phyloP scores from a whole-genome alignment of 2,329 filamentous ascomycete genomes.

The Helminthosporium solani region DNA sequence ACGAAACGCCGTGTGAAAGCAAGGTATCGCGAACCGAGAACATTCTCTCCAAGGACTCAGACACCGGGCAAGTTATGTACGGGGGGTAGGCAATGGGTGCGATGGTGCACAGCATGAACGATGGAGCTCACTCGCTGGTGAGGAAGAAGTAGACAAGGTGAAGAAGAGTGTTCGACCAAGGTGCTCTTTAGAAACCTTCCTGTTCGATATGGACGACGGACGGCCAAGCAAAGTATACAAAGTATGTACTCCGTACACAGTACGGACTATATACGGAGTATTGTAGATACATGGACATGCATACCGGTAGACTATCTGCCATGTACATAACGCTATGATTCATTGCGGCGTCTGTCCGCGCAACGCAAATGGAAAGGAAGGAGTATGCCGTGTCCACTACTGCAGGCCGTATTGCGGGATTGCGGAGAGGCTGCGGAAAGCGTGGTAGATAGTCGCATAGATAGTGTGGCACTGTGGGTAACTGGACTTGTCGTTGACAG shows the following conservation, averaged over 20 bases:
- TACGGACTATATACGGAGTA: too few species aligned
- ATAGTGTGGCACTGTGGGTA: too few species aligned
- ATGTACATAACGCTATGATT: slow-evolving; percentile 11
- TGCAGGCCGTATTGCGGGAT: slow-evolving; percentile 25
- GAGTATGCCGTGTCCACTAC: too few species aligned
- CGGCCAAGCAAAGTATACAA: neutral
- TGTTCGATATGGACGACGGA: too few species aligned
- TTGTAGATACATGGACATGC: too few species aligned
- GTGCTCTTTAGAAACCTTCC: too few species aligned
- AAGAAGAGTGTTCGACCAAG: too few species aligned
- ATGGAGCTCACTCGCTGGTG: too few species aligned
- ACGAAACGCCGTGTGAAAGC: slow-evolving; percentile 6
- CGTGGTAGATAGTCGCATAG: too few species aligned
- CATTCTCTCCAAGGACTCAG: neutral
- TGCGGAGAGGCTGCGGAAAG: slow-evolving; percentile 19
- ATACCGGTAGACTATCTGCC: too few species aligned
- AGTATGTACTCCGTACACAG: too few species aligned
- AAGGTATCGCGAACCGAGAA: neutral
- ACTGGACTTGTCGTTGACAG: neutral
- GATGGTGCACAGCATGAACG: slow-evolving; percentile 15
- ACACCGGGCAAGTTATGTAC: neutral
- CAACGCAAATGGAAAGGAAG: slow-evolving; percentile 14
- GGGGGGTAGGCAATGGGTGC: neutral
- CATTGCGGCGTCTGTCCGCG: slow-evolving; percentile 6
- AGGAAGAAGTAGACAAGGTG: too few species aligned